Evolutionary conservation across 2,329 filamentous ascomycete species (phyloP).

Genomic region (Pyrenophora seminiperda): DNA sequence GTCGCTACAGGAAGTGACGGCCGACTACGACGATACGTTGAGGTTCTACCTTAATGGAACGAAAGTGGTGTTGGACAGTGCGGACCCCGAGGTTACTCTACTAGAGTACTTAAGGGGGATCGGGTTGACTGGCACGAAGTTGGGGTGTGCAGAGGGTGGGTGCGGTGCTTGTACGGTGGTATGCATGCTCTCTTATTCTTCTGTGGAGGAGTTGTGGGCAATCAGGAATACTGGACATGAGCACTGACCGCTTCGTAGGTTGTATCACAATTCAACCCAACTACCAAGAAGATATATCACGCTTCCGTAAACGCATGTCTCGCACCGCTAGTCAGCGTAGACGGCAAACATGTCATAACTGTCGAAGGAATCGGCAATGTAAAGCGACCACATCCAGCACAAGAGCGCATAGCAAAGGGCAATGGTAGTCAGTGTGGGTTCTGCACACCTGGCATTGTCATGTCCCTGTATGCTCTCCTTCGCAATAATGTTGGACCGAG

Average conservation of each 20-base stretch:
- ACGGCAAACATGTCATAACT: conserved; percentile 98
- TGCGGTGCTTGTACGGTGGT: conserved; percentile 95
- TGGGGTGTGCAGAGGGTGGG: conserved; percentile 94
- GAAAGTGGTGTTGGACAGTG: conserved; percentile 79
- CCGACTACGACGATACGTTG: conserved; percentile 82
- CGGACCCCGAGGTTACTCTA: conserved; percentile 89
- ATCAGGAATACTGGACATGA: neutral
- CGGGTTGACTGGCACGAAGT: conserved; percentile 91
- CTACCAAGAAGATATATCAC: conserved; percentile 91
- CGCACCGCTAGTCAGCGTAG: conserved; percentile 87
- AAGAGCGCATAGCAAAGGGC: conserved; percentile 87
- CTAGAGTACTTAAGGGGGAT: conserved; percentile 92
- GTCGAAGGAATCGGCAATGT: conserved; percentile 93
- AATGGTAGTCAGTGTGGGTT: conserved; percentile 96
- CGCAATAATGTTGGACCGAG: conserved; percentile 80
- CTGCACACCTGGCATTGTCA: conserved; percentile 96
- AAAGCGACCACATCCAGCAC: conserved; percentile 82
- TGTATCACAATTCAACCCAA: conserved; percentile 90
- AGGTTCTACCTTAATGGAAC: conserved; percentile 96
- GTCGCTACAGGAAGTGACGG: conserved; percentile 68
- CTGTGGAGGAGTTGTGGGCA: neutral
- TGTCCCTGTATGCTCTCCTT: conserved; percentile 92
- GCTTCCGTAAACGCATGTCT: conserved; percentile 96
- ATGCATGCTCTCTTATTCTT: conserved; percentile 35
- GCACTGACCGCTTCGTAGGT: conserved; percentile 55